phyloP scores from a whole-genome alignment of 768 basidiomycete genomes.

The Glaciozyma antarctica region DNA sequence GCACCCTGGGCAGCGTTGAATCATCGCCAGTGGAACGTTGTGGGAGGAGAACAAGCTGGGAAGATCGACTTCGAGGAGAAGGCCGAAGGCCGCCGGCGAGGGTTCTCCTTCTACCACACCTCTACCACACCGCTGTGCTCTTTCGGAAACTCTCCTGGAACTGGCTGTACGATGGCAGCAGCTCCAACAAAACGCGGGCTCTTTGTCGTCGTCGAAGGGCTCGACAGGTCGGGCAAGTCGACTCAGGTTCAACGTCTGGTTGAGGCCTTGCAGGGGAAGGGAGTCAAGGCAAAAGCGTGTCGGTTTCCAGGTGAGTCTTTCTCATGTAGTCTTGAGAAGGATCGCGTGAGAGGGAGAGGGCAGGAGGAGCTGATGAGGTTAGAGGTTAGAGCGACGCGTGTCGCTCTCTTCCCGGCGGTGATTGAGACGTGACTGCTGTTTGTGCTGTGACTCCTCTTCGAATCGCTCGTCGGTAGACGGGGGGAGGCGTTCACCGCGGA shows the following conservation, averaged over 20 bases:
- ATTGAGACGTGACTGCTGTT: no score
- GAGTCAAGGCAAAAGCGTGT: constrained; percentile 50
- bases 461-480: constrained; percentile 28
- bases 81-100: no score
- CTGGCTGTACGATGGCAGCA: no score
- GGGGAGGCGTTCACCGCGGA: background rate
- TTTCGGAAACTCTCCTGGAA: no score
- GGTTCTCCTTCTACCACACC: no score
- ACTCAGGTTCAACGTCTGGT: constrained; percentile 67
- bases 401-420: background rate
- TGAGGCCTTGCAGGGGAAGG: constrained; percentile 45
- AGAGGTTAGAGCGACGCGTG: background rate
- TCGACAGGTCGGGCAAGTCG: constrained; percentile 91
- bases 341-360: no score
- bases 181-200: constrained; percentile 47
- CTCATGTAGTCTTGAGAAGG: no score
- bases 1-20: no score
- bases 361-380: background rate
- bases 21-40: no score
- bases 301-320: constrained; percentile 74
- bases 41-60: no score
- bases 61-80: no score
- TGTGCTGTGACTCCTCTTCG: background rate
- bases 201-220: constrained; percentile 88
- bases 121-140: no score